Evolutionary conservation across 1,284 basidiomycete species (phyloP).

Genomic region (Ustilago bromivora): DNA sequence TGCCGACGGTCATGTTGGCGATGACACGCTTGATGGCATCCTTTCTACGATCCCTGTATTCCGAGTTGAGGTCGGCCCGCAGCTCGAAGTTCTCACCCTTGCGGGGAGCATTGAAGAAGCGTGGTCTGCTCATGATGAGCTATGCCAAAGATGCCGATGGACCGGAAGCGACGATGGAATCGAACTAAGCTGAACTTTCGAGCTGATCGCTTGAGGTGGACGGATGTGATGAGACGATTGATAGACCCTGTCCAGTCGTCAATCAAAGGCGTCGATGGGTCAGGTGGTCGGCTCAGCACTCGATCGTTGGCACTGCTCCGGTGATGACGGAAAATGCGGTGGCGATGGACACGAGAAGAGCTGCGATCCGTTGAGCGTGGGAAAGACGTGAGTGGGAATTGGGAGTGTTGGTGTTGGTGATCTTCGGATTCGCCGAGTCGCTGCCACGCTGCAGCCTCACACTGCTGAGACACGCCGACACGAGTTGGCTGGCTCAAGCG

Average conservation of each 20-base stretch:
- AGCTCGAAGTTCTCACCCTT: conserved; percentile 69
- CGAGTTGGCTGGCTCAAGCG: conserved; percentile 24
- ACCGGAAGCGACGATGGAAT: neutral
- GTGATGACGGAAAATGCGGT: neutral
- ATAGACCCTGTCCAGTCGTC: neutral
- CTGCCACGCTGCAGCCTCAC: neutral
- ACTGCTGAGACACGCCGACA: conserved; percentile 13
- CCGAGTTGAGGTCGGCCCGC: conserved; percentile 79
- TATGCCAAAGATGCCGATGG: neutral
- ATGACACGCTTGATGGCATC: conserved; percentile 91
- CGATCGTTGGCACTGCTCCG: neutral
- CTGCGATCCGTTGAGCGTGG: neutral
- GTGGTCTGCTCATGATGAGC: conserved; percentile 62
- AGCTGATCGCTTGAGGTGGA: neutral
- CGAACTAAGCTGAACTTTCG: neutral
- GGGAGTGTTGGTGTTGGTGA: conserved; percentile 17
- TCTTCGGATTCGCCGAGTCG: conserved; percentile 25
- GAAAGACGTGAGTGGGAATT: neutral
- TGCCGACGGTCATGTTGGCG: conserved; percentile 94
- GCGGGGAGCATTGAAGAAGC: conserved; percentile 69
- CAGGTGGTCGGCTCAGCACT: neutral
- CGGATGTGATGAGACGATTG: too few species aligned
- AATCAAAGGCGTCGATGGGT: neutral
- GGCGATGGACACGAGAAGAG: conserved; percentile 1
- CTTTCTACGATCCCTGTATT: conserved; percentile 93